phyloP scores from a whole-genome alignment of 176 grass and related monocot species.

The Aegilops longissima region DNA sequence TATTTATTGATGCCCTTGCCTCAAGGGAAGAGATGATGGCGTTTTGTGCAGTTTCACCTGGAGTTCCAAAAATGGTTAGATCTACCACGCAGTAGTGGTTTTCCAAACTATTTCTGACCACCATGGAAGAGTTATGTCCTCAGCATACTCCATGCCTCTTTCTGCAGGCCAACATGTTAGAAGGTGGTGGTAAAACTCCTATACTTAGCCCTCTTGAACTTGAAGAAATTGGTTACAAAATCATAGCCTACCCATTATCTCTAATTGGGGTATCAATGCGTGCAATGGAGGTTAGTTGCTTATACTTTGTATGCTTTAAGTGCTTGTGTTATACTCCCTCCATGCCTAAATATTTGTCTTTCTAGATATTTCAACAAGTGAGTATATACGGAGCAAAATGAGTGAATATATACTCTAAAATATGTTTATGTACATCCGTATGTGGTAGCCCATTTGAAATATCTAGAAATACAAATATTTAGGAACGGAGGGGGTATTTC shows the following conservation, averaged over 20 bases:
- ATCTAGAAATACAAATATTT: no score
- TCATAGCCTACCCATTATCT: constrained; percentile 84
- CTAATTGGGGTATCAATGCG: constrained; percentile 90
- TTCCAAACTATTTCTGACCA: background rate
- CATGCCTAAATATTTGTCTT: no score
- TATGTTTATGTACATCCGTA: no score
- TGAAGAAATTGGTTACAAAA: constrained; percentile 85
- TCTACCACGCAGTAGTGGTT: background rate
- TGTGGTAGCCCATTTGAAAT: no score
- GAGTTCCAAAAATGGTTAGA: constrained; percentile 94
- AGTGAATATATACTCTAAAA: no score
- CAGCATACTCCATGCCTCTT: constrained; percentile 18
- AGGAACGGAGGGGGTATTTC: background rate
- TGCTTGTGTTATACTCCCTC: background rate
- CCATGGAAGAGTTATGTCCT: background rate
- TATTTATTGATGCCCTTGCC: constrained; percentile 94
- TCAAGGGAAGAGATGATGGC: constrained; percentile 90
- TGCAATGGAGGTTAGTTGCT: constrained; percentile 92
- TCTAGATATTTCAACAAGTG: no score
- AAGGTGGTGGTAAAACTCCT: constrained; percentile 96
- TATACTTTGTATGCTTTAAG: background rate
- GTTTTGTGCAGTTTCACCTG: constrained; percentile 72
- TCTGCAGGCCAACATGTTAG: constrained; percentile 93
- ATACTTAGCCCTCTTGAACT: constrained; percentile 88
- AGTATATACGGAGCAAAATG: no score